These are phyloP conservation scores for Fragosphaeria purpurea DNA, from an alignment of 2,329 filamentous ascomycete species.

Conservation along the genomic window DNA sequence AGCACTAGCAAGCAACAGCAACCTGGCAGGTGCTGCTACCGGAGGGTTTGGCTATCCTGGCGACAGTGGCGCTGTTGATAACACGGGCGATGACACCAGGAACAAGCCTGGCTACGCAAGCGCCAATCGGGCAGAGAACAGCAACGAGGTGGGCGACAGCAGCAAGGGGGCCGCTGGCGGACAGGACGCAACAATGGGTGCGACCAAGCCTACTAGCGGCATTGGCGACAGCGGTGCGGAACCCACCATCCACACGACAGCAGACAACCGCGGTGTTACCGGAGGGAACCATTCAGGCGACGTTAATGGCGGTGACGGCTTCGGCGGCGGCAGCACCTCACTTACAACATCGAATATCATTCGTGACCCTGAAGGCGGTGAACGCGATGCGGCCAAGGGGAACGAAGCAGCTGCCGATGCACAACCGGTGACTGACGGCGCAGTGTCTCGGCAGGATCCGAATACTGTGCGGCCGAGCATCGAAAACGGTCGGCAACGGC, in stretches of 20 bases:
- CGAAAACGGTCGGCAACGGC: constrained; percentile 44
- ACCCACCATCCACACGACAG: too few species aligned
- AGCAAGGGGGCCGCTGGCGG: background rate
- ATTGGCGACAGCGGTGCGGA: background rate
- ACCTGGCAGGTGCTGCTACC: background rate
- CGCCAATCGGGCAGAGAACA: background rate
- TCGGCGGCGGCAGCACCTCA: background rate
- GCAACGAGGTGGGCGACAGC: background rate
- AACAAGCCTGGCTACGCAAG: background rate
- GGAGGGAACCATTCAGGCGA: background rate
- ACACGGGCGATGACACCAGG: background rate
- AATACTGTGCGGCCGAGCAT: constrained; percentile 54
- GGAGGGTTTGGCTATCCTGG: background rate
- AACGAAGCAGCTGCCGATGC: background rate
- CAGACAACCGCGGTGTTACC: too few species aligned
- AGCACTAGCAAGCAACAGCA: constrained; percentile 34
- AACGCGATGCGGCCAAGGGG: background rate
- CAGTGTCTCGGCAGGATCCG: constrained; percentile 63
- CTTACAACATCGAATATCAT: background rate
- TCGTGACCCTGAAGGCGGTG: background rate
- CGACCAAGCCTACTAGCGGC: background rate
- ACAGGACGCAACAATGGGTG: background rate
- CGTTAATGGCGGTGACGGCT: background rate
- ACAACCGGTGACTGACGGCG: constrained; percentile 22
- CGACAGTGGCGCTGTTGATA: background rate